Evolutionary conservation across 2,329 filamentous ascomycete species (phyloP).

Genomic region (Phialophora macrospora): DNA sequence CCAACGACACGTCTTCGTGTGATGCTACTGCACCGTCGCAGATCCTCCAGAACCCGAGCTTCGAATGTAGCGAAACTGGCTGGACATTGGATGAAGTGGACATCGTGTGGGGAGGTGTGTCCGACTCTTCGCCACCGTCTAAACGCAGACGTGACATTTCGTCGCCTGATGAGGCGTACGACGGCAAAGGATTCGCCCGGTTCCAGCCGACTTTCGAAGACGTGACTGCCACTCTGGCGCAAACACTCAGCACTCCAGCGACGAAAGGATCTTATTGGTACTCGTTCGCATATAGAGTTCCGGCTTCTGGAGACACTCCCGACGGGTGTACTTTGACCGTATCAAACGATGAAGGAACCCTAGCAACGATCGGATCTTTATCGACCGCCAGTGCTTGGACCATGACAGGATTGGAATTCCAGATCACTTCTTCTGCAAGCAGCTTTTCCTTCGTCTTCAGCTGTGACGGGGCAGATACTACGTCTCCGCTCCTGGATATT

Average conservation of each 20-base stretch:
- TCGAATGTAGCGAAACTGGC: constrained; percentile 18
- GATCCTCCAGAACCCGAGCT: constrained; percentile 18
- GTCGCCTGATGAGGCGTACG: constrained; percentile 16
- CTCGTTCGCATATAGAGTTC: constrained; percentile 22
- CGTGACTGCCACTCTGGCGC: constrained; percentile 19
- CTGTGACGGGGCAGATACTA: constrained; percentile 15
- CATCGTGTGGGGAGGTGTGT: constrained; percentile 20
- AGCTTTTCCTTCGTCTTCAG: constrained; percentile 21
- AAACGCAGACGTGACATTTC: constrained; percentile 17
- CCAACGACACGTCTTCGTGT: constrained; percentile 8
- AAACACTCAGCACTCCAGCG: constrained; percentile 13
- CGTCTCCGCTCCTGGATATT: constrained; percentile 43
- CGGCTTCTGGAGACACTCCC: constrained; percentile 15
- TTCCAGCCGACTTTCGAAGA: constrained; percentile 14
- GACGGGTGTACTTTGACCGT: constrained; percentile 20
- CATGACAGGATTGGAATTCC: constrained; percentile 20
- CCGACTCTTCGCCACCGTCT: background rate
- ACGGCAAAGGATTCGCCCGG: constrained; percentile 22
- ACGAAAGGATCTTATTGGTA: constrained; percentile 22
- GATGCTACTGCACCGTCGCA: constrained; percentile 17
- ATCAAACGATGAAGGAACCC: constrained; percentile 18
- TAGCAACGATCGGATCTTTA: constrained; percentile 11
- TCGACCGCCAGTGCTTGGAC: constrained; percentile 17
- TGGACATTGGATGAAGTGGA: constrained; percentile 21
- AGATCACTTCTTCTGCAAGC: constrained; percentile 12